Conservation (phyloP, 1,139 yeast genomes). For the Kurtzmaniella quercitrusa region DNA sequence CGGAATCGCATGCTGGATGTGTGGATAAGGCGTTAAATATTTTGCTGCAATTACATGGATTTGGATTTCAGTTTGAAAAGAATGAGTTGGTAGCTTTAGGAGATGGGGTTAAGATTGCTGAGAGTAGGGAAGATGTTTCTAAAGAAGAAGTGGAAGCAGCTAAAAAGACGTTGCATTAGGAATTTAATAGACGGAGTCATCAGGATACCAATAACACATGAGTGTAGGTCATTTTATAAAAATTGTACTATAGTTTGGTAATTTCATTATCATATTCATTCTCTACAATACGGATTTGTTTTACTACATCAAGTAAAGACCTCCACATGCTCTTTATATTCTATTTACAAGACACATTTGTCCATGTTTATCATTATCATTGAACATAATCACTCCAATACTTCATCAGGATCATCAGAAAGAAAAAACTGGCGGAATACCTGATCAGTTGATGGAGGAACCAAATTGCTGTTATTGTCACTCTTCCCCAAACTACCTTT, state of each 20-base stretch:
- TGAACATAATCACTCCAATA: conserved; percentile 5
- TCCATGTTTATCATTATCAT: too few relatives aligned
- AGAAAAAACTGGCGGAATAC: conserved; percentile 45
- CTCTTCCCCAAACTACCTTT: conserved; percentile 25
- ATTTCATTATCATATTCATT: too few relatives aligned
- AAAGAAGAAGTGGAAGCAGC: conserved; percentile 49
- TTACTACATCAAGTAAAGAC: too few relatives aligned
- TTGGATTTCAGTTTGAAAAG: conserved; percentile 42
- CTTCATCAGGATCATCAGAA: conserved; percentile 49
- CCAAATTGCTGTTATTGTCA: conserved; percentile 22
- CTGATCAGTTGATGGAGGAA: conserved; percentile 34
- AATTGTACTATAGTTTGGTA: too few relatives aligned
- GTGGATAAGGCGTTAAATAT: conserved; percentile 61
- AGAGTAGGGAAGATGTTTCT: conserved; percentile 44
- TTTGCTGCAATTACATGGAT: conserved; percentile 42
- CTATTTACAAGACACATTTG: too few relatives aligned
- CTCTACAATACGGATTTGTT: too few relatives aligned
- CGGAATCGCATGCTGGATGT: conserved; percentile 45
- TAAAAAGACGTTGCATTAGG: conserved; percentile 32
- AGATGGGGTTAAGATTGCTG: conserved; percentile 39
- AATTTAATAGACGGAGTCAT: not conserved
- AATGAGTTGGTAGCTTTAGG: conserved; percentile 42
- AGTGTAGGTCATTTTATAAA: too few relatives aligned
- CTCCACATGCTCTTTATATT: too few relatives aligned
- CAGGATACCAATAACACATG: not conserved